Conservation (phyloP, 2,329 filamentous ascomycete genomes). For the Ascochyta koolunga region DNA sequence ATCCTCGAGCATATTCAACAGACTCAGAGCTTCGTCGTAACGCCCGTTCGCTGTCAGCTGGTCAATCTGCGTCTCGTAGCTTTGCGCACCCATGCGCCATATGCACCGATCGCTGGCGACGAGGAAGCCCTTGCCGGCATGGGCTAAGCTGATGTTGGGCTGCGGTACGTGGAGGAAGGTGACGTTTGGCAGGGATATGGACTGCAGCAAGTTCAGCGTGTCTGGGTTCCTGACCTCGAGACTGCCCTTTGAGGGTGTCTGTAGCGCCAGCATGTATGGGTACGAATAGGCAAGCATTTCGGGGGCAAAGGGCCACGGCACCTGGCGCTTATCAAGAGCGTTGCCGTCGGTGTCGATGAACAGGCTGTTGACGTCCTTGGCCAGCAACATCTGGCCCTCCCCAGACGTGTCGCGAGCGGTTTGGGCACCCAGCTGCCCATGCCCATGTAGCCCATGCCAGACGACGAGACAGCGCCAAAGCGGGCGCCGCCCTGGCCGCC, state of each 20-base stretch:
- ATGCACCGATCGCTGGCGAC: constrained; percentile 89
- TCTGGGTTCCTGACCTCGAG: constrained; percentile 93
- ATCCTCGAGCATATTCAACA: constrained; percentile 89
- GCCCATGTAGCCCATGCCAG: constrained; percentile 96
- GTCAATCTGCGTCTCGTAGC: constrained; percentile 88
- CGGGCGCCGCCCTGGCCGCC: constrained; percentile 67
- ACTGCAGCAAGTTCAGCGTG: constrained; percentile 87
- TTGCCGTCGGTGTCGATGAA: constrained; percentile 88
- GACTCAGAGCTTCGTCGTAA: constrained; percentile 90
- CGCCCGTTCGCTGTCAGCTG: constrained; percentile 75
- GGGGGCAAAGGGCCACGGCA: constrained; percentile 89
- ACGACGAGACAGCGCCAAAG: constrained; percentile 81
- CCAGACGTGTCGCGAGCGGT: constrained; percentile 81
- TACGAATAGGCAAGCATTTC: constrained; percentile 96
- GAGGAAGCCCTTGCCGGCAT: constrained; percentile 94
- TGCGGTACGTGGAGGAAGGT: constrained; percentile 89
- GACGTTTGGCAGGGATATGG: constrained; percentile 79
- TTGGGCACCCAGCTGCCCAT: constrained; percentile 90
- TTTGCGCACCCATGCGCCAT: constrained; percentile 94
- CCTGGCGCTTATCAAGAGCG: constrained; percentile 79
- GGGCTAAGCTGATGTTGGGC: constrained; percentile 89
- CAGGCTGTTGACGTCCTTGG: constrained; percentile 95
- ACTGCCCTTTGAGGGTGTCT: constrained; percentile 79
- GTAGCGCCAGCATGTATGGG: constrained; percentile 88
- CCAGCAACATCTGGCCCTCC: constrained; percentile 87